Evolutionary conservation across 2,329 filamentous ascomycete genomes (phyloP), one percentile per base, ranked within the genome.

Genomic region (Aspergillus sp.): DNA sequence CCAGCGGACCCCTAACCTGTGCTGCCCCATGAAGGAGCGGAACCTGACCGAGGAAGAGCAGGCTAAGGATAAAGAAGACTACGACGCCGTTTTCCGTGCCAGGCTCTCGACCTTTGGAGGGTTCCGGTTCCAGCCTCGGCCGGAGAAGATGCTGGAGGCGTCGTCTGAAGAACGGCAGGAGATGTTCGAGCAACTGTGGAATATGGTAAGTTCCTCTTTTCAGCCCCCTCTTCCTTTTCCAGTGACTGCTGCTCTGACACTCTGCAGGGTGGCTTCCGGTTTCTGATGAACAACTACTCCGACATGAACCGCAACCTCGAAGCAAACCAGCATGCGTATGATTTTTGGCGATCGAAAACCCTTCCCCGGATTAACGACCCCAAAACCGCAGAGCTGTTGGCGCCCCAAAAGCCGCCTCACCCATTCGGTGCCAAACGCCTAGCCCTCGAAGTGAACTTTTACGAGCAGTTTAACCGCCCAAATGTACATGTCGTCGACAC

Each of bases 1-100:
- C 69, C 85, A 89, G 64, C 80, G 87, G 11, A 89, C 86, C 1
- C 86, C 87, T 0, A 90, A 89, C 62, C 72, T 87, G 3, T 83
- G 83, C 68, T 87, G 33, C 79, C 77, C 1, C 69, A 68, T 11
- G 77, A 7, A n/a, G 21, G 7, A 12, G 21, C 9, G 37, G 7
- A 5, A 12, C 5, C 12, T 6, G 9, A 24, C n/a, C 14, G 23
- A 11, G 15, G 35, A 24, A 21, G 35, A 37, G 4, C 12, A 63
- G 64, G 2, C 12, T 3, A 6, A 2, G 68, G 63, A 24, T 79
- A 81, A 64, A 58, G 56, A 6, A 70, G 66, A 21, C 82, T 83
- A 50, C 73, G 70, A 0, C 71, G 79, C 45, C 71, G 87, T 2
- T 87, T 84, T 67, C 73, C 73, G 37, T 69, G 74, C 49, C 78